Percentiles rank a stretch among this genome's conserved stretches.
Evolutionary conservation across 208 protist genomes (phyloP).

Genomic region (Leishmania aethiopica): DNA sequence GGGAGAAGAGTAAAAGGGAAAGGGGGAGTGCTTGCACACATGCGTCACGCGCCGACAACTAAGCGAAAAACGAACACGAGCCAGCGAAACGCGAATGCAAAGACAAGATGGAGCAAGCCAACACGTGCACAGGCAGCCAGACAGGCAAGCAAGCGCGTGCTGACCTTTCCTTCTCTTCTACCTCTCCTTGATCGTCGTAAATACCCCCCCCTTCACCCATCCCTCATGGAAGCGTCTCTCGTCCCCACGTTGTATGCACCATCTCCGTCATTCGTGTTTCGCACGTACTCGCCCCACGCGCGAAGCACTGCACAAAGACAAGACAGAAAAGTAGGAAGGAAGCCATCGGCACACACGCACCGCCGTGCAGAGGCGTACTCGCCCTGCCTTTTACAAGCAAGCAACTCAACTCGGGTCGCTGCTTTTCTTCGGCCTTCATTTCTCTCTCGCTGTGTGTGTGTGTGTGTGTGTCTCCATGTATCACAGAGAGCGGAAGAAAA

Average conservation of each 20-base stretch:
- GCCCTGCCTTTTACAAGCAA: neutral
- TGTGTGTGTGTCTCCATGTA: too few relatives aligned
- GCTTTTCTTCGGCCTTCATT: neutral
- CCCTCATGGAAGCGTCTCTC: neutral
- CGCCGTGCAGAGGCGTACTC: neutral
- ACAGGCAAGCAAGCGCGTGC: neutral
- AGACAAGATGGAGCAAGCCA: neutral
- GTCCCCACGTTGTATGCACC: too few relatives aligned
- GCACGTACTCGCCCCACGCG: neutral
- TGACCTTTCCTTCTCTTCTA: neutral
- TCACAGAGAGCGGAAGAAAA: neutral
- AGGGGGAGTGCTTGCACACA: neutral
- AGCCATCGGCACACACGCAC: neutral
- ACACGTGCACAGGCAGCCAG: neutral
- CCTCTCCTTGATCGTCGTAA: neutral
- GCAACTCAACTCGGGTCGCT: neutral
- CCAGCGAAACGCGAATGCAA: neutral
- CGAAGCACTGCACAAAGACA: neutral
- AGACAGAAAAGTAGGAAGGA: neutral
- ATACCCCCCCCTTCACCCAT: neutral
- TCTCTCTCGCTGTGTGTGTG: too few relatives aligned
- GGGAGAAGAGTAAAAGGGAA: neutral
- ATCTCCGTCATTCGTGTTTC: neutral
- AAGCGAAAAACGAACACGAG: neutral
- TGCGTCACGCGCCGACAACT: neutral